Percentiles rank a stretch among this genome's conserved stretches.
phyloP scores from a whole-genome alignment of 305 asterid species.

The Fraxinus sp. region DNA sequence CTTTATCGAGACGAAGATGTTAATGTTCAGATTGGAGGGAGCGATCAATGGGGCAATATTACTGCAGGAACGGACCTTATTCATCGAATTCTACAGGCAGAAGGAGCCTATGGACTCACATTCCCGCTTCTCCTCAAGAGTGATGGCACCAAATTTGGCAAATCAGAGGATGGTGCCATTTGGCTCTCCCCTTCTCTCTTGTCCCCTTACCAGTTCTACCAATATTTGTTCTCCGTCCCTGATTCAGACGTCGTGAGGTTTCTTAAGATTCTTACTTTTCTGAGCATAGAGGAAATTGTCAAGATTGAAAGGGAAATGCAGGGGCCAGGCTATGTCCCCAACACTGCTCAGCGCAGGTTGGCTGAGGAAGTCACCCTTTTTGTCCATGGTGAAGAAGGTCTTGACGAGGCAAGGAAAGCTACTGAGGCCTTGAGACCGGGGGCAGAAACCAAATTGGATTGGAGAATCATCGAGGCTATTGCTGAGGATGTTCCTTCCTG shows the following conservation, averaged over 20 bases:
- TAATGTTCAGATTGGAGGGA: conserved; percentile 84
- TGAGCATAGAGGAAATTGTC: conserved; percentile 61
- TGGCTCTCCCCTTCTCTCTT: conserved; percentile 73
- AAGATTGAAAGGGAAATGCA: conserved; percentile 56
- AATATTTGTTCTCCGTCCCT: conserved; percentile 64
- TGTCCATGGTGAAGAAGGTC: conserved; percentile 83
- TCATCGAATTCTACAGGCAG: conserved; percentile 54
- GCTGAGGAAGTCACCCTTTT: conserved; percentile 92
- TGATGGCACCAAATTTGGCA: conserved; percentile 89
- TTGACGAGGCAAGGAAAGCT: conserved; percentile 69
- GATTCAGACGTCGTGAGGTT: conserved; percentile 74
- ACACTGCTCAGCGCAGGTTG: conserved; percentile 72
- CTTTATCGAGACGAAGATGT: conserved; percentile 60
- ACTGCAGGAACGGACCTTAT: conserved; percentile 91
- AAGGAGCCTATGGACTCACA: conserved; percentile 69
- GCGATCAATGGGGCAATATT: conserved; percentile 95
- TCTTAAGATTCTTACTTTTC: conserved; percentile 69
- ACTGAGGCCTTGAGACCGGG: conserved; percentile 88
- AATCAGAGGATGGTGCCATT: conserved; percentile 87
- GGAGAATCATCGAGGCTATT: conserved; percentile 64
- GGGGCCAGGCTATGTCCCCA: conserved; percentile 56
- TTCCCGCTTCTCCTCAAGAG: conserved; percentile 83
- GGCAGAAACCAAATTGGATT: conserved; percentile 63
- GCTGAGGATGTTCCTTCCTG: conserved; percentile 75
- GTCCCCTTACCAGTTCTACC: conserved; percentile 78